Base-by-base conservation (phyloP, 345 rosid species). In the Citropsis articulata region DNA sequence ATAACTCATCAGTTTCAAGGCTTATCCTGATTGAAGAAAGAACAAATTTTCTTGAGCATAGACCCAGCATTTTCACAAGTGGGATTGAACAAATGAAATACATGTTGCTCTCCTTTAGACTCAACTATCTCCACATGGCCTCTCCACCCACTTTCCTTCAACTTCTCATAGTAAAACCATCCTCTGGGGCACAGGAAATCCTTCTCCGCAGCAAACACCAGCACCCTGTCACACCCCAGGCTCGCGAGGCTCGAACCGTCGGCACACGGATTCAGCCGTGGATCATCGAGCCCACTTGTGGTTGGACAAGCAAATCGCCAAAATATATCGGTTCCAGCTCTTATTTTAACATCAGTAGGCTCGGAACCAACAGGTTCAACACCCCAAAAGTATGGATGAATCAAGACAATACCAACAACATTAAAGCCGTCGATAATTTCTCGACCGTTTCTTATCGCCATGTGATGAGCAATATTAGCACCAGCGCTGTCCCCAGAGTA, bases 201-300 rank as follows among this genome's bases (percentile, higher is more conserved):
- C 31, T 76, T 71, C 71, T 79, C 91, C 0, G 91, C 87, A 22
- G 85, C 88, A 70, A 84, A 71, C 1, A 92, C 89, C 81, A 87
- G 25, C 56, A 87, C 80, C 80, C 65, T 83, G 0, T 21, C 80
- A 40, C 89, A 85, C 18, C 18, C 50, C 67, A 92, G 45, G 22
- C 71, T 78, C 19, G 67, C 73, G 71, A 92, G 8, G 18, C 73
- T 59, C 69, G 91, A 74, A 74, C 83, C 89, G 16, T 60, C 48
- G 50, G 16, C 50, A 45, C 2, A 22, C 73, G 90, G 92, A 73
- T 91, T 85, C 0, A 91, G 1, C 79, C 42, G 75, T 13, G 90
- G 94, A 55, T 91, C 92, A 55, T 88, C 87, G 7, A 42, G 36
- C 24, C 92, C 92, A 0, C 82, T 62, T 22, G 82, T 84, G 14